Conservation (phyloP, 2,329 filamentous ascomycete genomes). For the Fusarium keratoplasticum region DNA sequence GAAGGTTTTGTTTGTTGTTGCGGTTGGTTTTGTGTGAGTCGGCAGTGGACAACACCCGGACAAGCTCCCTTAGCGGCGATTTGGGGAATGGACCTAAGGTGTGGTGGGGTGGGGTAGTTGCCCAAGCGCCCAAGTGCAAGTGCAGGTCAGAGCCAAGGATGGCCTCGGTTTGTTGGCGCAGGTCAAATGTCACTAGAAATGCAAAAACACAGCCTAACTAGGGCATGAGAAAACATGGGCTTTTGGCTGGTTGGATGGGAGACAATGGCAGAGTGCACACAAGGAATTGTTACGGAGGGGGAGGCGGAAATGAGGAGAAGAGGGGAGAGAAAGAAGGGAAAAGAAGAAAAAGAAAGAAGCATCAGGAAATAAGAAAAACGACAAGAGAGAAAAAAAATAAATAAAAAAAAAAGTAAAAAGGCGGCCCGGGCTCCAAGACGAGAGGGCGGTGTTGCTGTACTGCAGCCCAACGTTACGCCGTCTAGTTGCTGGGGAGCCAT, state of each 20-base stretch:
- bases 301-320: not conserved
- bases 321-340: constrained; percentile 4
- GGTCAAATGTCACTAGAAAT: not conserved
- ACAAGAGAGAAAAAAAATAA: not conserved
- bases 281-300: not conserved
- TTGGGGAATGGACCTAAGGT: constrained; percentile 14
- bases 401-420: constrained; percentile 9
- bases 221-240: constrained; percentile 16
- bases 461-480: constrained; percentile 40
- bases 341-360: not conserved
- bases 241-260: not conserved
- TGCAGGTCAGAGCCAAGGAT: constrained; percentile 8
- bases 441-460: constrained; percentile 26
- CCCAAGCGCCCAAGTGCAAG: constrained; percentile 2
- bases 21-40: constrained; percentile 38
- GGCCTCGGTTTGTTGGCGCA: constrained; percentile 1
- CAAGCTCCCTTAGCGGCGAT: constrained; percentile 39
- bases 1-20: constrained; percentile 10
- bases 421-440: constrained; percentile 26
- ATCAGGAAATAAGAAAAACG: not conserved
- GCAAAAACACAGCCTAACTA: constrained; percentile 5
- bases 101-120: constrained; percentile 36
- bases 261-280: not conserved
- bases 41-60: constrained; percentile 33
- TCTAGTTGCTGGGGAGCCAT: constrained; percentile 34